A percentile compares a stretch with the other conserved stretches of the same genome.
Evolutionary conservation across 148 eudicot genomes (phyloP).

Genomic region (Rheum nobile): DNA sequence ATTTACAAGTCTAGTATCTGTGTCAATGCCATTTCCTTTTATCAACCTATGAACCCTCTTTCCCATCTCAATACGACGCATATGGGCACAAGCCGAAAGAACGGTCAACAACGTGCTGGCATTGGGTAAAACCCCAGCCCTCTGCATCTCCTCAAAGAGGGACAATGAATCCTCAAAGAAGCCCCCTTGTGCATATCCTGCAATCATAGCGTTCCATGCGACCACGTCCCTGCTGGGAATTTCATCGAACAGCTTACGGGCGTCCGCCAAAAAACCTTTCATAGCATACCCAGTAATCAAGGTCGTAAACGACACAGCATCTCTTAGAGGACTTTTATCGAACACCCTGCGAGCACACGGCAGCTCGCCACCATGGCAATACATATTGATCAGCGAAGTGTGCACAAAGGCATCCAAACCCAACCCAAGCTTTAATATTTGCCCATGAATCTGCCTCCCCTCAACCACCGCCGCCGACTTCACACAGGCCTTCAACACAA

Average conservation of each 20-base stretch:
- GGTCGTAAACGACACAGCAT: constrained; percentile 36
- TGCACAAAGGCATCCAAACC: constrained; percentile 40
- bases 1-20: constrained; percentile 24
- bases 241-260: constrained; percentile 45
- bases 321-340: constrained; percentile 31
- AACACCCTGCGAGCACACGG: constrained; percentile 32
- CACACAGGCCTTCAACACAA: constrained; percentile 41
- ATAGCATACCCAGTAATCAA: constrained; percentile 28
- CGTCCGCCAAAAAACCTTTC: constrained; percentile 37
- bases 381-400: constrained; percentile 48
- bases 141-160: constrained; percentile 39
- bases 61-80: constrained; percentile 33
- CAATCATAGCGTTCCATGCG: constrained; percentile 66
- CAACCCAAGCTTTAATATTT: constrained; percentile 39
- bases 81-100: constrained; percentile 45
- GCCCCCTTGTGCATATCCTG: constrained; percentile 39
- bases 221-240: constrained; percentile 54
- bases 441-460: constrained; percentile 49
- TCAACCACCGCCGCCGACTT: constrained; percentile 16
- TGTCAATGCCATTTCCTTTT: constrained; percentile 17
- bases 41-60: constrained; percentile 30
- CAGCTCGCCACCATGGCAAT: constrained; percentile 29
- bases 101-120: constrained; percentile 35
- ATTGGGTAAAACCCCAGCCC: constrained; percentile 21
- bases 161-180: constrained; percentile 22